Evolutionary conservation across 2,329 filamentous ascomycete species (phyloP).

Genomic region (Aspergillus alliaceus): DNA sequence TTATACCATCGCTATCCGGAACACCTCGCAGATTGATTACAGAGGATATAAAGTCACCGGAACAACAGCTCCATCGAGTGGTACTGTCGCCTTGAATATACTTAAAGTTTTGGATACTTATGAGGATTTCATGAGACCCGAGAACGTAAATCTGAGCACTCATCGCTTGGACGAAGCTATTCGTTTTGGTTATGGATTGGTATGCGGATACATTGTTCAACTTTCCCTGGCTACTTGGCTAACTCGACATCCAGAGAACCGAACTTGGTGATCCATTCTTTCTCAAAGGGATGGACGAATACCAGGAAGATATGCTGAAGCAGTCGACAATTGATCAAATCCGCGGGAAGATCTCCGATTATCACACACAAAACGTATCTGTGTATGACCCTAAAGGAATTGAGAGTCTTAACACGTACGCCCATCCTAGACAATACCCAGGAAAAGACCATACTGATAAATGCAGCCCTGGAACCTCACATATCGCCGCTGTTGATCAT

Average conservation of each 20-base stretch:
- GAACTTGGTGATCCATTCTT: conserved; percentile 80
- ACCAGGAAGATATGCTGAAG: conserved; percentile 69
- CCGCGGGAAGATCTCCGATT: conserved; percentile 68
- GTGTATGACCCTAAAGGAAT: conserved; percentile 71
- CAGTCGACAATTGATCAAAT: conserved; percentile 59
- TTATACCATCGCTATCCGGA: conserved; percentile 68
- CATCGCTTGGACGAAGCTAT: conserved; percentile 87
- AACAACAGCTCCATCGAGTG: conserved; percentile 72
- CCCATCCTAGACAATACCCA: background rate
- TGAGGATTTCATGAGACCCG: conserved; percentile 58
- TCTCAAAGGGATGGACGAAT: conserved; percentile 61
- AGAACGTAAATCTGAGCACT: conserved; percentile 65
- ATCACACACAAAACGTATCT: conserved; percentile 67
- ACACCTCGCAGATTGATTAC: conserved; percentile 64
- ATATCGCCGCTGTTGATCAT: conserved; percentile 64
- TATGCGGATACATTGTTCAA: conserved; percentile 14
- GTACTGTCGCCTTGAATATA: conserved; percentile 70
- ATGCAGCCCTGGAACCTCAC: conserved; percentile 51
- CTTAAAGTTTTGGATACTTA: conserved; percentile 85
- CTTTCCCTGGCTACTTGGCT: background rate
- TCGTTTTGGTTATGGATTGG: conserved; percentile 77
- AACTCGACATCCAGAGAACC: conserved; percentile 54
- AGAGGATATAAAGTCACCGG: conserved; percentile 68
- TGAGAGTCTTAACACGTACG: conserved; percentile 63
- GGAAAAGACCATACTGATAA: background rate